These are phyloP conservation scores for Lobulomyces angularis DNA, from an alignment of 192 early-diverging fungal species.

Conservation along the genomic window DNA sequence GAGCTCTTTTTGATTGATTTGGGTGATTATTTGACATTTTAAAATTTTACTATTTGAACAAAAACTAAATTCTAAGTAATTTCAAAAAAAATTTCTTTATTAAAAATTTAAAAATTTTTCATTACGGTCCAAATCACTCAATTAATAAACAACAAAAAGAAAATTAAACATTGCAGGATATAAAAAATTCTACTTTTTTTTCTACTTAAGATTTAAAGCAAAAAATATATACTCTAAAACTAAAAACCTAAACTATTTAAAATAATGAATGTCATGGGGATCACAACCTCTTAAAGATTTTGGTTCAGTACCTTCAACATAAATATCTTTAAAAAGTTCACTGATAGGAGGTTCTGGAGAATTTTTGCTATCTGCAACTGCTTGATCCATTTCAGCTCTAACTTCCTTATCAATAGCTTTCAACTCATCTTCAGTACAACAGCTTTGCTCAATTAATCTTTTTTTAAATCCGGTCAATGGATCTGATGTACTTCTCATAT, in stretches of 20 bases:
- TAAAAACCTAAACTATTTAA: constrained; percentile 9
- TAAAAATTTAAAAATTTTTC: too few species aligned
- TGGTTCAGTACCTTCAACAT: constrained; percentile 64
- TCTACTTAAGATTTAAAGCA: too few species aligned
- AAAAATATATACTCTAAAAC: background rate
- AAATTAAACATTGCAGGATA: too few species aligned
- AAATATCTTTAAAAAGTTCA: constrained; percentile 75
- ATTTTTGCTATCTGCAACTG: constrained; percentile 68
- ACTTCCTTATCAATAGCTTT: constrained; percentile 92
- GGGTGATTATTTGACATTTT: too few species aligned
- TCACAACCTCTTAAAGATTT: constrained; percentile 67
- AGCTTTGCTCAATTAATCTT: constrained; percentile 55
- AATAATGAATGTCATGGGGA: constrained; percentile 64
- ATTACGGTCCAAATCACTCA: too few species aligned
- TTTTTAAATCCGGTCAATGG: constrained; percentile 88
- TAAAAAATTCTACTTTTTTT: too few species aligned
- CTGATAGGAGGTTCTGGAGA: constrained; percentile 53
- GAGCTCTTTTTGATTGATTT: too few species aligned
- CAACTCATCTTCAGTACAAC: constrained; percentile 72
- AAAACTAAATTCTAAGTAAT: too few species aligned
- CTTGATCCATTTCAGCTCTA: constrained; percentile 72
- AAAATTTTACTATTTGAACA: too few species aligned
- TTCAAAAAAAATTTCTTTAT: too few species aligned
- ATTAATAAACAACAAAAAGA: too few species aligned
- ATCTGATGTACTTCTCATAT: constrained; percentile 90